phyloP scores from a whole-genome alignment of 495 filamentous ascomycete genomes.

The Aspergillus ostianus region DNA sequence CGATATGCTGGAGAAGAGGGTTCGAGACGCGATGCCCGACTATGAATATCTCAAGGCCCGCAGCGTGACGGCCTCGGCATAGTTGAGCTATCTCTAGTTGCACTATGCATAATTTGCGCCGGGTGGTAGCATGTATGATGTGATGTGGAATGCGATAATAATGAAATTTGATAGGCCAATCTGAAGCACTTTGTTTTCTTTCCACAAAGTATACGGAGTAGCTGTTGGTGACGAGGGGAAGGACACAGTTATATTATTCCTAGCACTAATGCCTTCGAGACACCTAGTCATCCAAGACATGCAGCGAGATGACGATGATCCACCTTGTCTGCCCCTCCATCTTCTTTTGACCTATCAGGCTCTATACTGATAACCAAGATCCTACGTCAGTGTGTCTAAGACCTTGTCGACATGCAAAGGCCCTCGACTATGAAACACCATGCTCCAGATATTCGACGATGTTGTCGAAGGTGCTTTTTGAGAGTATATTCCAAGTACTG shows the following conservation, averaged over 20 bases:
- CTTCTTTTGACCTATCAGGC: too few species aligned
- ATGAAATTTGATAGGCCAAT: not conserved
- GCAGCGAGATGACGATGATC: too few species aligned
- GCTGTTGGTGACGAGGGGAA: too few species aligned
- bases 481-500: not conserved
- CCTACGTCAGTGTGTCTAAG: not conserved
- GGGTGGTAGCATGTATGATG: not conserved
- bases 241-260: too few species aligned
- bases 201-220: not conserved
- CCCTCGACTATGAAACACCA: not conserved
- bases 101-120: not conserved
- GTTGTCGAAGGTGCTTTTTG: not conserved
- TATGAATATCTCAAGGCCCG: conserved; percentile 46
- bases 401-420: not conserved
- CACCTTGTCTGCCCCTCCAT: too few species aligned
- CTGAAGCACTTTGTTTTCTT: not conserved
- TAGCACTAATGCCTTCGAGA: too few species aligned
- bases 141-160: not conserved
- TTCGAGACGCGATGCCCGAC: conserved; percentile 43
- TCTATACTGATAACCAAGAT: too few species aligned
- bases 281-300: too few species aligned
- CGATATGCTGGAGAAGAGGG: conserved; percentile 32
- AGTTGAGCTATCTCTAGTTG: not conserved
- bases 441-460: not conserved
- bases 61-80: conserved; percentile 13